Evolutionary conservation across 305 asterid species (phyloP).

Genomic region (Lippia alba): DNA sequence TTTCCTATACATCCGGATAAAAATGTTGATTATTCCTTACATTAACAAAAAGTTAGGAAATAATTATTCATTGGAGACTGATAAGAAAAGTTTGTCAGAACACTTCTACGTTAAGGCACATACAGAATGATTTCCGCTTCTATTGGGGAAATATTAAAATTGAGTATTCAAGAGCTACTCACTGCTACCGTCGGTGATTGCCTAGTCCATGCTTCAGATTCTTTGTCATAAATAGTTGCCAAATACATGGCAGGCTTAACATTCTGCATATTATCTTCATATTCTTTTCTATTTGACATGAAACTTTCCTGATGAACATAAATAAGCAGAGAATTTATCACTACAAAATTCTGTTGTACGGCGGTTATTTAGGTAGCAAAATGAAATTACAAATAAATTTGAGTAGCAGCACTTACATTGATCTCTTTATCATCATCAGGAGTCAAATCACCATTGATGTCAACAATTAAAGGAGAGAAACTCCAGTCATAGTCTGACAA

Average conservation of each 20-base stretch:
- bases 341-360: conserved; percentile 2
- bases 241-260: conserved; percentile 76
- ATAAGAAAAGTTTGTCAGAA: conserved; percentile 2
- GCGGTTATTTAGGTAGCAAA: conserved; percentile 14
- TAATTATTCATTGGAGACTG: neutral
- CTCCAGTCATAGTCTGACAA: conserved; percentile 91
- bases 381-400: neutral
- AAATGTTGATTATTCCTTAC: conserved; percentile 5
- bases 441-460: conserved; percentile 84
- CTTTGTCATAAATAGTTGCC: conserved; percentile 82
- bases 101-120: conserved; percentile 8
- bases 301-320: conserved; percentile 62
- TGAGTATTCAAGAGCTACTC: conserved; percentile 42
- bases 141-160: conserved; percentile 16
- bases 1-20: neutral
- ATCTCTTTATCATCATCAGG: conserved; percentile 82
- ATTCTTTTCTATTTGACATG: conserved; percentile 66
- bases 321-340: conserved; percentile 33
- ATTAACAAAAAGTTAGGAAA: conserved; percentile 17
- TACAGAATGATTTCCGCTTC: conserved; percentile 4
- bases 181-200: conserved; percentile 78
- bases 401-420: conserved; percentile 56
- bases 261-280: conserved; percentile 49
- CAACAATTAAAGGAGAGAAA: conserved; percentile 82
- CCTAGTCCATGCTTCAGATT: conserved; percentile 91